Evolutionary conservation across 2,329 filamentous ascomycete genomes (phyloP).

Genomic region (Alternaria infectoria): DNA sequence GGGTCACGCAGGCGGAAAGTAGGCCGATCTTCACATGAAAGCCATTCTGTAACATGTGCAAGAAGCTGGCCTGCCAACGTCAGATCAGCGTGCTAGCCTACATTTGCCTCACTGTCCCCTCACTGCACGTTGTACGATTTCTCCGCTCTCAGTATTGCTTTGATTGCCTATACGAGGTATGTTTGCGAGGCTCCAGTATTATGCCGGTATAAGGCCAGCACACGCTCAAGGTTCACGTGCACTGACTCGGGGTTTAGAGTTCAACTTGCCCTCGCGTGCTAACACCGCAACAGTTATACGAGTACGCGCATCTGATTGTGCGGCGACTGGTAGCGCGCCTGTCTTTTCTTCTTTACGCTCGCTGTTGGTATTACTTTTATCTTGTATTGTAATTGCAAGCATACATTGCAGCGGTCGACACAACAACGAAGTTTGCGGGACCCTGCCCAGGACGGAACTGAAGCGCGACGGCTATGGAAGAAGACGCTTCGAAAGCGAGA

Average conservation of each 20-base stretch:
- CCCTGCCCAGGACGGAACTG: slow-evolving; percentile 14
- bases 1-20: slow-evolving; percentile 20
- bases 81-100: slow-evolving; percentile 15
- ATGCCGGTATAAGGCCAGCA: slow-evolving; percentile 22
- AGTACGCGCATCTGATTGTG: slow-evolving; percentile 14
- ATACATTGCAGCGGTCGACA: not conserved
- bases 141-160: slow-evolving; percentile 12
- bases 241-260: slow-evolving; percentile 23
- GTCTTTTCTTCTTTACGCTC: slow-evolving; percentile 16
- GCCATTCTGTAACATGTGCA: slow-evolving; percentile 16
- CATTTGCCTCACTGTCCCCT: slow-evolving; percentile 13
- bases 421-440: slow-evolving; percentile 4
- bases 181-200: slow-evolving; percentile 24
- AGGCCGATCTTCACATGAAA: slow-evolving; percentile 41
- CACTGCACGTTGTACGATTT: slow-evolving; percentile 6
- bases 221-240: slow-evolving; percentile 30
- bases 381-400: slow-evolving; percentile 12
- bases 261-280: slow-evolving; percentile 29
- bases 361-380: slow-evolving; percentile 1
- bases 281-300: slow-evolving; percentile 27
- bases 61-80: slow-evolving; percentile 11
- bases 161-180: slow-evolving; percentile 32
- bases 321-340: slow-evolving; percentile 7
- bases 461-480: slow-evolving; percentile 30
- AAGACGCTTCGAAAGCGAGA: slow-evolving; percentile 33